Conservation (phyloP, 2,329 filamentous ascomycete genomes). For the Cladosporium austrohemisphaericum region DNA sequence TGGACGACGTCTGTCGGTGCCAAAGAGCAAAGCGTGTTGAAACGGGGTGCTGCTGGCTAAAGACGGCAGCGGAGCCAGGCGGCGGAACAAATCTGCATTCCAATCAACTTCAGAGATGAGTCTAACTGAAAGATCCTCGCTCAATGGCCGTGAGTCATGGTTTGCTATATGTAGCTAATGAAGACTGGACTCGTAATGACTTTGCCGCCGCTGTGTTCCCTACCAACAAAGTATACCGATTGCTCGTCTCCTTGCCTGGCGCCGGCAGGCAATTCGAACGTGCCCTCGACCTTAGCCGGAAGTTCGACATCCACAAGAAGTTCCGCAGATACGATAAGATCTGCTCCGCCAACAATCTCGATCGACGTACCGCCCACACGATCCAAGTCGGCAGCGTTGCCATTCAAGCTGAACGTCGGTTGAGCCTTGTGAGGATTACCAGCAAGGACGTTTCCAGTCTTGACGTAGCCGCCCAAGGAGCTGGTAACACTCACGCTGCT, state of each 20-base stretch:
- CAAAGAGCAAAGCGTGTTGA: too few species aligned
- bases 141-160: too few species aligned
- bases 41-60: too few species aligned
- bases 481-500: not conserved
- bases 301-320: not conserved
- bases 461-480: slow-evolving; percentile 2
- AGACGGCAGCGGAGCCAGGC: too few species aligned
- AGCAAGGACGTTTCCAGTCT: slow-evolving; percentile 4
- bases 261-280: not conserved
- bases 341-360: not conserved
- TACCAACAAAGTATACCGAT: not conserved
- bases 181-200: not conserved
- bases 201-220: not conserved
- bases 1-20: too few species aligned
- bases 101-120: too few species aligned
- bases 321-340: not conserved
- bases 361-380: not conserved
- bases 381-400: not conserved
- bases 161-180: not conserved
- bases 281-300: not conserved
- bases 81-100: too few species aligned
- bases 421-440: slow-evolving; percentile 8
- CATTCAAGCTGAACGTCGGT: not conserved
- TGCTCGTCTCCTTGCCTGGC: not conserved
- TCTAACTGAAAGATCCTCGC: too few species aligned